phyloP scores from a whole-genome alignment of 139 green algal species.

The Chlamydomonas urium region DNA sequence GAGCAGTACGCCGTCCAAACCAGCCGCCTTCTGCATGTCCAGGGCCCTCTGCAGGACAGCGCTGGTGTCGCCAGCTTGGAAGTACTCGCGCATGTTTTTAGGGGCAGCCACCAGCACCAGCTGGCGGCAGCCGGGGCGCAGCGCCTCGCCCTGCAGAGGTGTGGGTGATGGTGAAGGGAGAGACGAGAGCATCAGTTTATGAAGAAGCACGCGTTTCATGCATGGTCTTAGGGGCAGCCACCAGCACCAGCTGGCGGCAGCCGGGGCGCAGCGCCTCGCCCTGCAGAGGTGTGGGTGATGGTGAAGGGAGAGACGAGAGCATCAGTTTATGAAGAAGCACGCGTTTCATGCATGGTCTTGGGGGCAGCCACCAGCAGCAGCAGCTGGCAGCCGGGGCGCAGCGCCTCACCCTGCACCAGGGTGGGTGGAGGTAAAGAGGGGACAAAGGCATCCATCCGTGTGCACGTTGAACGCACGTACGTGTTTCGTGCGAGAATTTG shows the following conservation, averaged over 20 bases:
- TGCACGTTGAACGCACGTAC: too few relatives aligned
- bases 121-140: constrained; percentile 35
- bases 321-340: too few relatives aligned
- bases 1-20: constrained; percentile 39
- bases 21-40: constrained; percentile 45
- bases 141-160: constrained; percentile 31
- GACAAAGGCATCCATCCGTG: too few relatives aligned
- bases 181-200: too few relatives aligned
- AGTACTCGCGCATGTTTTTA: constrained; percentile 43
- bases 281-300: too few relatives aligned
- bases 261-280: constrained; percentile 30
- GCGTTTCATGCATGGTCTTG: constrained; percentile 46
- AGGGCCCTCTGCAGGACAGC: constrained; percentile 43
- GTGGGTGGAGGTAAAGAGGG: too few relatives aligned
- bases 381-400: constrained; percentile 34
- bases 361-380: constrained; percentile 70
- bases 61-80: constrained; percentile 33
- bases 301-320: too few relatives aligned
- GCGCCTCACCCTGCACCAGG: constrained; percentile 31
- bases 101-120: constrained; percentile 70
- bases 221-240: constrained; percentile 63
- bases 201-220: too few relatives aligned
- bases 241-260: constrained; percentile 59
- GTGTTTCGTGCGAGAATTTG: constrained; percentile 47
- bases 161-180: too few relatives aligned